These are phyloP conservation scores for Paratinospora sagittata DNA, from an alignment of 164 flowering plant species.

Conservation along the genomic window DNA sequence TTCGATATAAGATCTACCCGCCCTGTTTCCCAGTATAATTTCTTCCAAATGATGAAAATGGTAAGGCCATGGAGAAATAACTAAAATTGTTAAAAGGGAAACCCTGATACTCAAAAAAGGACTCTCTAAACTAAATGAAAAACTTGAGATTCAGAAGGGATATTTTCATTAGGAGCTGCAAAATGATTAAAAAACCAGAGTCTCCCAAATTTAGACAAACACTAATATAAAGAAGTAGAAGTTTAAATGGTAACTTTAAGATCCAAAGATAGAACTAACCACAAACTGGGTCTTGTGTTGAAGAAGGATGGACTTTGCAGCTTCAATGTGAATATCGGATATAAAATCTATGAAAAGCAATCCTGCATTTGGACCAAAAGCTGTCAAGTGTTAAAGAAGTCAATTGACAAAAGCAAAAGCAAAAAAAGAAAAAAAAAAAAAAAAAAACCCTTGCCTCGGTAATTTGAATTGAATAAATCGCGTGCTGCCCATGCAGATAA, in stretches of 20 bases:
- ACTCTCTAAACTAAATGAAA: no score
- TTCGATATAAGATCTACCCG: no score
- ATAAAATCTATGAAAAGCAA: conserved; percentile 66
- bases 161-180: no score
- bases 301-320: conserved; percentile 47
- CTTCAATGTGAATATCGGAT: conserved; percentile 69
- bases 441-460: conserved; percentile 56
- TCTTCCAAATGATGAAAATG: no score
- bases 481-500: conserved; percentile 99
- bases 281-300: conserved; percentile 51
- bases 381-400: conserved; percentile 13
- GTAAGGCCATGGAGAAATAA: no score
- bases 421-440: not conserved
- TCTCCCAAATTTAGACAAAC: not conserved
- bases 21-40: no score
- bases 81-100: no score
- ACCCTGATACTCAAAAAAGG: no score
- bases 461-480: conserved; percentile 50
- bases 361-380: conserved; percentile 44
- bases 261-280: conserved; percentile 28
- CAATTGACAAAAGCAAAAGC: conserved; percentile 7
- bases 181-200: no score
- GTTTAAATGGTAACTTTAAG: not conserved
- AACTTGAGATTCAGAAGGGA: no score
- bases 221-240: conserved; percentile 1